These are phyloP conservation scores for Astrothelium macrocarpum DNA, from an alignment of 495 filamentous ascomycete genomes.

Conservation along the genomic window DNA sequence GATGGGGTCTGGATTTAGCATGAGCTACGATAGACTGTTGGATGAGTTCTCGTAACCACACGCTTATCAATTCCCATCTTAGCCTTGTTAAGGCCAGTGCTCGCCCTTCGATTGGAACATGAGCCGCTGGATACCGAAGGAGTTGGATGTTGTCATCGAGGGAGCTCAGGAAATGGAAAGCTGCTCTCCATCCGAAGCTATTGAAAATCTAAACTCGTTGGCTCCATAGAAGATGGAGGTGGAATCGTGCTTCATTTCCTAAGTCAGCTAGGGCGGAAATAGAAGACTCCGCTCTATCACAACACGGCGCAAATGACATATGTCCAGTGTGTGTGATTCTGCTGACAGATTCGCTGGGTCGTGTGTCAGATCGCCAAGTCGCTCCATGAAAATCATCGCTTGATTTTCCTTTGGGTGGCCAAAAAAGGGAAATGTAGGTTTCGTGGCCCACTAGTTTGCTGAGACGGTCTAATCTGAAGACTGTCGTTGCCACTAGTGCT, in stretches of 20 bases:
- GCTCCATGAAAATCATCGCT: not conserved
- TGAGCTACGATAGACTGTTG: too few relatives aligned
- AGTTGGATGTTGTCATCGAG: not conserved
- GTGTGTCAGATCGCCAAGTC: not conserved
- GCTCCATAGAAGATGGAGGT: not conserved
- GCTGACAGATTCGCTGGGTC: too few relatives aligned
- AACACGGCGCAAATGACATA: too few relatives aligned
- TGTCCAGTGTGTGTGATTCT: too few relatives aligned
- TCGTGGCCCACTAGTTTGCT: not conserved
- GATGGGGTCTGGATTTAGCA: not conserved
- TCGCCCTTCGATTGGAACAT: not conserved
- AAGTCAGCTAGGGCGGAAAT: not conserved
- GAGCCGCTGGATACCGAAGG: not conserved
- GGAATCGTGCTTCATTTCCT: not conserved
- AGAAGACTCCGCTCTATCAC: not conserved
- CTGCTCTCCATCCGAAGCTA: not conserved
- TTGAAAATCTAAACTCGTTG: slow-evolving; percentile 7
- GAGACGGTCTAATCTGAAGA: too few relatives aligned
- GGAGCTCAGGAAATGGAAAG: not conserved
- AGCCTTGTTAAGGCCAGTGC: too few relatives aligned
- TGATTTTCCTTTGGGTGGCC: not conserved
- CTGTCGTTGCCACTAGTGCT: not conserved
- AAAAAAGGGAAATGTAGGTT: not conserved
- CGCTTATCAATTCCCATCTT: too few relatives aligned
- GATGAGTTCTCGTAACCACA: too few relatives aligned